phyloP scores from a whole-genome alignment of 257 asterid genomes.

The Solanum chiquidenum region DNA sequence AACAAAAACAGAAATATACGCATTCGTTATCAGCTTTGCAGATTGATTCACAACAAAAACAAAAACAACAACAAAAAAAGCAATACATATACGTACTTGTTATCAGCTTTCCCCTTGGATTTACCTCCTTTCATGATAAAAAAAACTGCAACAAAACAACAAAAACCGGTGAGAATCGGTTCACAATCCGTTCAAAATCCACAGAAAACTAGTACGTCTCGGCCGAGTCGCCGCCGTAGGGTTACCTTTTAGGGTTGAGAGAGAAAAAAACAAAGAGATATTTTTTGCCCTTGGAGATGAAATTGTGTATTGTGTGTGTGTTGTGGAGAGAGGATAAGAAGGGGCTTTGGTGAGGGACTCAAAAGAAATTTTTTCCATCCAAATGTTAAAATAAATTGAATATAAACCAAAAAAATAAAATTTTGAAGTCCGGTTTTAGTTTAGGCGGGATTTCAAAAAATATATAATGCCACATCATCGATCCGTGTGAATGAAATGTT shows the following conservation, averaged over 20 bases:
- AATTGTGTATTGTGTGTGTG: constrained; percentile 14
- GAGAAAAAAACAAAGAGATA: constrained; percentile 21
- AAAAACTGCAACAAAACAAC: constrained; percentile 14
- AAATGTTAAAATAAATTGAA: background rate
- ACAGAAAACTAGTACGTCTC: constrained; percentile 10
- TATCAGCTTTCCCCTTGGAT: constrained; percentile 53
- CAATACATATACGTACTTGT: constrained; percentile 29
- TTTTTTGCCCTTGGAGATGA: constrained; percentile 17
- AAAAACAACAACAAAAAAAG: background rate
- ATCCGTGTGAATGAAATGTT: constrained; percentile 16
- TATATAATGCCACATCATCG: constrained; percentile 31
- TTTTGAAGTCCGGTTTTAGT: constrained; percentile 59
- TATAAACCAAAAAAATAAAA: background rate
- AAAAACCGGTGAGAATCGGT: constrained; percentile 24
- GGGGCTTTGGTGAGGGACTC: constrained; percentile 45
- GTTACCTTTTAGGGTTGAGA: constrained; percentile 15
- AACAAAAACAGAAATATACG: background rate
- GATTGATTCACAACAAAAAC: background rate
- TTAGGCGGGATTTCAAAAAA: constrained; percentile 92
- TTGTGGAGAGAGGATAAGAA: constrained; percentile 33
- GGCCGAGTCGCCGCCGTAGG: constrained; percentile 3
- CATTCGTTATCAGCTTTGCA: background rate
- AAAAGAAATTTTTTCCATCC: background rate
- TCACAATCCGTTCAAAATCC: constrained; percentile 6
- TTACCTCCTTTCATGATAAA: constrained; percentile 57